These are phyloP conservation scores for Rhodotorula taiwanensis DNA, from an alignment of 768 basidiomycete species.

Conservation along the genomic window DNA sequence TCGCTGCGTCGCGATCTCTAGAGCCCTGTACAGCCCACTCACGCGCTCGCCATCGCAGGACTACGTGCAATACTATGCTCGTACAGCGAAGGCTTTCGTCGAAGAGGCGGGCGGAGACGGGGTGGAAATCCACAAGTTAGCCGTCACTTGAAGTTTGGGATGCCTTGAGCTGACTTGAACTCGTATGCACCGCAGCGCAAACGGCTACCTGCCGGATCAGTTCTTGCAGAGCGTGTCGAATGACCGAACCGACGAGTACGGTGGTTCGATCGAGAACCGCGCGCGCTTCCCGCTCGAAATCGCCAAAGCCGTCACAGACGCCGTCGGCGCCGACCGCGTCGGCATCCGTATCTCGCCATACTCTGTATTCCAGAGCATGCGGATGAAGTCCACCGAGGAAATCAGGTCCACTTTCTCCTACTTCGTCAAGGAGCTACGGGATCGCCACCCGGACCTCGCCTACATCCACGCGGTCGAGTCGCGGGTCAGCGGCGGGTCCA, in stretches of 20 bases:
- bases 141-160: slow-evolving; percentile 14
- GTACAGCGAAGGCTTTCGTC: slow-evolving; percentile 52
- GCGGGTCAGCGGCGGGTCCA: slow-evolving; percentile 23
- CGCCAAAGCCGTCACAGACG: slow-evolving; percentile 51
- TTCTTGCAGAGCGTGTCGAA: slow-evolving; percentile 38
- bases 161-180: no score
- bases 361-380: slow-evolving; percentile 41
- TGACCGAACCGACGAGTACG: slow-evolving; percentile 52
- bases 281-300: slow-evolving; percentile 56
- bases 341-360: slow-evolving; percentile 53
- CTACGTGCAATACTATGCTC: slow-evolving; percentile 50
- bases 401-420: slow-evolving; percentile 44
- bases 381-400: slow-evolving; percentile 45
- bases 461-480: slow-evolving; percentile 54
- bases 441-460: slow-evolving; percentile 48
- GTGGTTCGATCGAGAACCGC: slow-evolving; percentile 60
- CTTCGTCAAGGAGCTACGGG: slow-evolving; percentile 52
- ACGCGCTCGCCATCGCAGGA: no score
- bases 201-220: slow-evolving; percentile 38
- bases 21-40: no score
- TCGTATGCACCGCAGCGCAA: neutral
- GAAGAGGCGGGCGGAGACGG: slow-evolving; percentile 62
- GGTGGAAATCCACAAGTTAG: slow-evolving; percentile 50
- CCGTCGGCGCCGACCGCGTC: slow-evolving; percentile 55
- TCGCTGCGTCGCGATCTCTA: no score